Percentiles rank a stretch among this genome's conserved stretches.
phyloP scores from a whole-genome alignment of 108 stramenopile genomes.

The Parietichytrium sp. region DNA sequence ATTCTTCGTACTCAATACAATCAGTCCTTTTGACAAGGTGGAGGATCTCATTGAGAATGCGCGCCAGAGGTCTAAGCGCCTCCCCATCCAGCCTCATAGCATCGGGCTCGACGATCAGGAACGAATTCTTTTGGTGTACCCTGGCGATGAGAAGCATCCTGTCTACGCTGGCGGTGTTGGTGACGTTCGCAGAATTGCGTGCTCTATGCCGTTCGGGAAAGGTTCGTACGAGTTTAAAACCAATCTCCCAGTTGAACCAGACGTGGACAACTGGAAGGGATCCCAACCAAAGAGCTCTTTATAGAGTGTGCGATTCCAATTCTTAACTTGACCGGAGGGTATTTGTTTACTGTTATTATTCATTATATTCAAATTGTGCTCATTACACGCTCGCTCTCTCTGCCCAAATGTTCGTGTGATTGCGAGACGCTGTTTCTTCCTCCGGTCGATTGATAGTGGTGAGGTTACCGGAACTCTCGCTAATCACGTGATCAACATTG shows the following conservation, averaged over 20 bases:
- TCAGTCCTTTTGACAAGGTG: neutral
- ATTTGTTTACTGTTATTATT: no score
- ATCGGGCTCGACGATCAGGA: neutral
- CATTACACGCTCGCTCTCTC: no score
- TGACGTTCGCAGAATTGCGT: neutral
- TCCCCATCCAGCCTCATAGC: conserved; percentile 20
- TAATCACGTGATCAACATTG: no score
- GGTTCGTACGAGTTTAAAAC: neutral
- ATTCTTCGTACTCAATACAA: neutral
- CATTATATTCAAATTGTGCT: no score
- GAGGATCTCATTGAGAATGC: neutral
- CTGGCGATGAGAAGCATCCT: conserved; percentile 19
- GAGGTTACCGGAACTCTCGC: no score
- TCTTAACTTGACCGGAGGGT: no score
- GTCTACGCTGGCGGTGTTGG: neutral
- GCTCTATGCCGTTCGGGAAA: neutral
- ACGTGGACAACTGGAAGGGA: neutral
- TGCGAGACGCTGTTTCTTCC: no score
- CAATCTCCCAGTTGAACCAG: neutral
- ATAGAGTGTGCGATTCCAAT: no score
- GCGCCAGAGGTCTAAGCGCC: neutral
- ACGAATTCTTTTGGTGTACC: neutral
- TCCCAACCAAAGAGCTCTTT: neutral
- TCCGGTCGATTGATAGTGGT: no score
- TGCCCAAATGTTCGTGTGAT: no score